Conservation (phyloP, 805 yeast genomes). For the Lipomyces lipofer region DNA sequence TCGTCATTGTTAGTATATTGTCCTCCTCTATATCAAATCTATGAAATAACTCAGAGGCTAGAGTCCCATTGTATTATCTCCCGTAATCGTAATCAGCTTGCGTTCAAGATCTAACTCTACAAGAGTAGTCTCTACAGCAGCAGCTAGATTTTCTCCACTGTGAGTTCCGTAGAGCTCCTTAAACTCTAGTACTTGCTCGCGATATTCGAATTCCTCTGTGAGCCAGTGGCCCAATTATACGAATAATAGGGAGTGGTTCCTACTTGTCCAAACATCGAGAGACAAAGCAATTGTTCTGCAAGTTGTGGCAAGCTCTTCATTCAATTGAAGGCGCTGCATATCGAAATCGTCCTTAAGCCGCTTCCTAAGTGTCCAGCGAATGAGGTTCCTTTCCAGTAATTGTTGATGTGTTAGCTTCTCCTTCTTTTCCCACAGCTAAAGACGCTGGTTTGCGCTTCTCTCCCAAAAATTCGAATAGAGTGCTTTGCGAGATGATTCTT, state of each 20-base stretch:
- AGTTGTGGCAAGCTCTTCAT: neutral
- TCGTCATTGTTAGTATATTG: no score
- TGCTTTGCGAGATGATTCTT: no score
- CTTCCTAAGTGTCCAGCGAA: neutral
- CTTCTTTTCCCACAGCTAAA: neutral
- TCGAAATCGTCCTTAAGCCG: neutral
- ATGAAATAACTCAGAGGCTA: neutral
- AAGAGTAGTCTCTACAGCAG: conserved; percentile 1
- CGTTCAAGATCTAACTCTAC: neutral
- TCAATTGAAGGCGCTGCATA: neutral
- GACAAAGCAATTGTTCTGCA: neutral
- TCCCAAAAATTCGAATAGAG: no score
- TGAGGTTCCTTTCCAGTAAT: neutral
- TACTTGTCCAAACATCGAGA: neutral
- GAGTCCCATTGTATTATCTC: conserved; percentile 1
- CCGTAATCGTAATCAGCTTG: neutral
- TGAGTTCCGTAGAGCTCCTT: neutral
- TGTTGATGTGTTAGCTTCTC: neutral
- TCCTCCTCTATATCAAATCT: neutral
- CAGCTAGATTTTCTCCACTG: neutral
- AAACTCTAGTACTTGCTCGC: neutral
- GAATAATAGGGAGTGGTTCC: neutral
- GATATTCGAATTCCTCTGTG: neutral
- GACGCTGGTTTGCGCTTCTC: neutral
- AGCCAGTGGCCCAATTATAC: conserved; percentile 1